These are phyloP conservation scores for Amanita thiersii DNA, from an alignment of 768 basidiomycete species.

Conservation along the genomic window DNA sequence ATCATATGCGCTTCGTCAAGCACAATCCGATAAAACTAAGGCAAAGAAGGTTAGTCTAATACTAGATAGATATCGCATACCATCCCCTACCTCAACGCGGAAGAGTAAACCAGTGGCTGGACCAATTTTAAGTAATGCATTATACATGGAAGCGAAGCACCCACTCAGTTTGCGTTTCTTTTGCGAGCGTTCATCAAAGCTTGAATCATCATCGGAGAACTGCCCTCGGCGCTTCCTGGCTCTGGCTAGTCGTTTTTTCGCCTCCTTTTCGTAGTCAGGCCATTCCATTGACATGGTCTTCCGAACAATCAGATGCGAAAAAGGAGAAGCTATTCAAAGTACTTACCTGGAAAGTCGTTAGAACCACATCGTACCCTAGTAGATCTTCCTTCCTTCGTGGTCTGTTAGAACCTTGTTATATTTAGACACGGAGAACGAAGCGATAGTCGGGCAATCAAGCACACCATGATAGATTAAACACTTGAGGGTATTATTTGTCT, in stretches of 20 bases:
- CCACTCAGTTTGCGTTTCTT: constrained; percentile 24
- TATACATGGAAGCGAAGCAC: constrained; percentile 13
- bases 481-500: constrained; percentile 38
- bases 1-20: constrained; percentile 53
- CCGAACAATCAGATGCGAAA: not conserved
- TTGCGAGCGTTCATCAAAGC: constrained; percentile 16
- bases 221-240: constrained; percentile 23
- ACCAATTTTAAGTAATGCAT: not conserved
- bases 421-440: constrained; percentile 8
- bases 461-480: constrained; percentile 59
- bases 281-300: constrained; percentile 54
- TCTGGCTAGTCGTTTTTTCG: constrained; percentile 33
- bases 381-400: constrained; percentile 40
- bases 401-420: constrained; percentile 32
- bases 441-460: not conserved
- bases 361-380: constrained; percentile 48
- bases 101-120: constrained; percentile 38
- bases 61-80: not conserved
- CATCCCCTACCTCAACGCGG: constrained; percentile 39
- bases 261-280: constrained; percentile 44
- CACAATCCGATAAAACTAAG: constrained; percentile 43
- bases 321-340: not conserved
- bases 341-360: constrained; percentile 45
- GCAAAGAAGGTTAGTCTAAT: not conserved
- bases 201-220: constrained; percentile 30